Percentiles rank a stretch among this genome's conserved stretches.
phyloP scores from a whole-genome alignment of 2,329 filamentous ascomycete species.

The Dryadomyces sulphureus region DNA sequence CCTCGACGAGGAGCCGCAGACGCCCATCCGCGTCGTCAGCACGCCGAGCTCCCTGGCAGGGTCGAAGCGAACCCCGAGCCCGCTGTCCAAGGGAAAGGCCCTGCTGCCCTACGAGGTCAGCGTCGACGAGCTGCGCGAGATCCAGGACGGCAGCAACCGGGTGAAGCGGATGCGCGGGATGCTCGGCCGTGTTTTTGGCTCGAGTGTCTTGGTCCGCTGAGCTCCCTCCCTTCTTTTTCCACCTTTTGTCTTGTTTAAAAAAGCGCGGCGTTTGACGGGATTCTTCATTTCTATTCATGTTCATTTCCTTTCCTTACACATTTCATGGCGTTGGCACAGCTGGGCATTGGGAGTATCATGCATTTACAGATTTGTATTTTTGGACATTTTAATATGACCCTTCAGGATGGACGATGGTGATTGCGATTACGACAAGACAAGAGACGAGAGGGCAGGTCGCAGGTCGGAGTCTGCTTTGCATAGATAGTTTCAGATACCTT shows the following conservation, averaged over 20 bases:
- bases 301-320: not conserved
- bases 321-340: not conserved
- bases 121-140: slow-evolving; percentile 33
- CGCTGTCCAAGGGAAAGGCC: slow-evolving; percentile 6
- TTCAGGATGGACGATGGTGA: not conserved
- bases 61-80: slow-evolving; percentile 9
- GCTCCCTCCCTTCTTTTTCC: not conserved
- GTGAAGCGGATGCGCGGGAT: slow-evolving; percentile 32
- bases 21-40: slow-evolving; percentile 23
- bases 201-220: slow-evolving; percentile 23
- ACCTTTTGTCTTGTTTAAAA: not conserved
- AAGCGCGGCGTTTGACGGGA: slow-evolving; percentile 3
- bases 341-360: not conserved
- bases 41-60: slow-evolving; percentile 11
- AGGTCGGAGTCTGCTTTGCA: slow-evolving; percentile 2
- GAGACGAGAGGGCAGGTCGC: not conserved
- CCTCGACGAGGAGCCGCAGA: slow-evolving; percentile 30
- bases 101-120: slow-evolving; percentile 42
- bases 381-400: slow-evolving; percentile 5
- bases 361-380: not conserved
- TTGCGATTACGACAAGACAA: not conserved
- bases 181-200: slow-evolving; percentile 36
- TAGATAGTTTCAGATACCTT: not conserved
- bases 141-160: slow-evolving; percentile 34
- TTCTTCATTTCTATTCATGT: not conserved